phyloP scores from a whole-genome alignment of 768 basidiomycete species.

The Gyrodon lividus region DNA sequence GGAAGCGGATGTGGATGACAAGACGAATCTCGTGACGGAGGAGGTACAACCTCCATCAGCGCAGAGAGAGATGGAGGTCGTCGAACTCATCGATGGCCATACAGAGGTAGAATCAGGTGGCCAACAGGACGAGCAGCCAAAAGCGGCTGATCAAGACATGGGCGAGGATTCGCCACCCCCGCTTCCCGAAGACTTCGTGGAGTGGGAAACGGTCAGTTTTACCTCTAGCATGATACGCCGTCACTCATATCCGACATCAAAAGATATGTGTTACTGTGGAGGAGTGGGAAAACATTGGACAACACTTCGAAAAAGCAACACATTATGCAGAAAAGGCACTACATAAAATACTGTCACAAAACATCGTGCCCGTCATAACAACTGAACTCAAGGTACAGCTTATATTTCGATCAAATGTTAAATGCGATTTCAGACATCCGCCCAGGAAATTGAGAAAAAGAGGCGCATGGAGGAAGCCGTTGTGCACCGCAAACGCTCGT shows the following conservation, averaged over 20 bases:
- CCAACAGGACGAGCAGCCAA: conserved; percentile 2
- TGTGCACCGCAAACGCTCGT: conserved; percentile 85
- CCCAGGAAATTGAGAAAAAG: conserved; percentile 62
- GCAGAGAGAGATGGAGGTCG: not conserved
- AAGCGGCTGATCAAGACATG: not conserved
- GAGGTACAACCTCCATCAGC: not conserved
- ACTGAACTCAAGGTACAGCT: conserved; percentile 60
- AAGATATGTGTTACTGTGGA: conserved; percentile 80
- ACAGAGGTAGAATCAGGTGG: conserved; percentile 2
- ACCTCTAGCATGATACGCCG: not conserved
- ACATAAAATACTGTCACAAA: conserved; percentile 61
- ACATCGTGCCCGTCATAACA: conserved; percentile 70
- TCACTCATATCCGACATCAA: not conserved
- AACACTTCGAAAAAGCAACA: conserved; percentile 70
- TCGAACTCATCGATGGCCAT: not conserved
- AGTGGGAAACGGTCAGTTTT: conserved; percentile 85
- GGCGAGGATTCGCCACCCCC: conserved; percentile 11
- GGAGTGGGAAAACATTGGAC: conserved; percentile 83
- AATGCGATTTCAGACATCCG: conserved; percentile 6
- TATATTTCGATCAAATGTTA: conserved; percentile 1
- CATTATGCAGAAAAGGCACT: conserved; percentile 82
- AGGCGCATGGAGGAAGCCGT: conserved; percentile 70
- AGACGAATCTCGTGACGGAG: not conserved
- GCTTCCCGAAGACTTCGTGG: conserved; percentile 58
- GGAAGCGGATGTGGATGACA: conserved; percentile 3